Base-by-base conservation (phyloP, 2,329 filamentous ascomycete genomes). In the Alternaria infectoria region DNA sequence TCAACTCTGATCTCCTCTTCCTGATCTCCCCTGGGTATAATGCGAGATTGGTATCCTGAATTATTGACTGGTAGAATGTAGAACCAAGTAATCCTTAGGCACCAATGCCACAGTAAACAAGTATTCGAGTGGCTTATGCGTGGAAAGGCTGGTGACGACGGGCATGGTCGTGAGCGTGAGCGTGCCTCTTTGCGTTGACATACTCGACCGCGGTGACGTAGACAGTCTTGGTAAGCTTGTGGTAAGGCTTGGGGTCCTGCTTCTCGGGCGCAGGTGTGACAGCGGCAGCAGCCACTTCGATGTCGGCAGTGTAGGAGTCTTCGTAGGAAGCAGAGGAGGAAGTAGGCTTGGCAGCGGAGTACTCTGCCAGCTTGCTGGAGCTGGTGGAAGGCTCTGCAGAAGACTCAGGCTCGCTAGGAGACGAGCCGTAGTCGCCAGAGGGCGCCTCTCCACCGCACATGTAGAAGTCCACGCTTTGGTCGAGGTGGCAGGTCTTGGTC, bases 171-270 rank as follows among this genome's bases (percentile, higher is more conserved):
- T 79, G 77, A 60, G 68, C 72, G 65, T 78, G 74, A 59, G 69
- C 72, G 66, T 78, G 74, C 69, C 72, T 75, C 74, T 78, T 77
- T 21, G 71, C 71, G 60, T 78, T 75, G 65, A 74, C 67, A 36
- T 71, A 72, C 65, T 70, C 68, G 66, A 72, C 75, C 23, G 71
- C 66, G 57, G 77, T 79, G 15, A 76, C 74, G 62, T 76, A 77
- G 61, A 76, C 76, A 15, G 75, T 71, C 67, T 74, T 74, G 62
- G 66, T 65, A 9, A 54, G 40, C 47, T 67, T 57, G 15, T 52
- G 32, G 52, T 40, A 30, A 54, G 54, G 21, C 51, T 58, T 62
- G 45, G 61, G 50, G 19, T 60, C 44, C 36, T 65, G 58, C 40
- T 64, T 52, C 32, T 60, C 25, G 19, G 73, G 61, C 11, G 71